phyloP scores from a whole-genome alignment of 495 filamentous ascomycete species.

The Podospora pseudopauciseta region DNA sequence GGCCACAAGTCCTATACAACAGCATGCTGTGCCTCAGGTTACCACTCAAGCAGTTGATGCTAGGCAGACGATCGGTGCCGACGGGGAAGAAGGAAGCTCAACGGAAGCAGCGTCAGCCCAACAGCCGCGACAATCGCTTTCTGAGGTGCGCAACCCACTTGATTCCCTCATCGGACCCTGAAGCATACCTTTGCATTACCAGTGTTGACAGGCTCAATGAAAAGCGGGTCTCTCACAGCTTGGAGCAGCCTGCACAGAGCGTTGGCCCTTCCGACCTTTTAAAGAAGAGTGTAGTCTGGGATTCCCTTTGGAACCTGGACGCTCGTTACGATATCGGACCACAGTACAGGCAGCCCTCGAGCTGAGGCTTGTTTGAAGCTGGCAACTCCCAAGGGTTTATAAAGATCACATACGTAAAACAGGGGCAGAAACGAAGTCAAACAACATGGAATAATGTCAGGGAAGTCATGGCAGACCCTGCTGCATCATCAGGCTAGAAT shows the following conservation, averaged over 20 bases:
- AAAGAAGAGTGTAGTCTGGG: conserved; percentile 50
- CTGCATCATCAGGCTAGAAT: not conserved
- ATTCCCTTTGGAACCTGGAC: conserved; percentile 52
- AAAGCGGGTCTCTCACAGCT: conserved; percentile 20
- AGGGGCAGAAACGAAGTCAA: not conserved
- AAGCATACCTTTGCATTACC: conserved; percentile 1
- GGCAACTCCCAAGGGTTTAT: too few species aligned
- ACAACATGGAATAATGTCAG: not conserved
- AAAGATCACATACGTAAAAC: not conserved
- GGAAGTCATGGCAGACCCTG: not conserved
- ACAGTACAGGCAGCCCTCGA: not conserved
- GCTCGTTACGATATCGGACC: conserved; percentile 39
- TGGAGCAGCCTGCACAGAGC: conserved; percentile 34
- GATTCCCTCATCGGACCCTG: conserved; percentile 35
- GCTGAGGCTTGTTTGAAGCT: not conserved
- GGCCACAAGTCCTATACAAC: conserved; percentile 37
- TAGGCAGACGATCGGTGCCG: not conserved
- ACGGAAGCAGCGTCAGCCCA: conserved; percentile 15
- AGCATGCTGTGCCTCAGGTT: conserved; percentile 16
- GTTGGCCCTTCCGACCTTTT: conserved; percentile 30
- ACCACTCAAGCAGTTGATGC: conserved; percentile 6
- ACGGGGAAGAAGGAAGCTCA: not conserved
- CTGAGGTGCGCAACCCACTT: conserved; percentile 35
- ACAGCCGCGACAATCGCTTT: conserved; percentile 14
- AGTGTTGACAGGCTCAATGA: conserved; percentile 24